These are phyloP conservation scores for Obba rivulosa DNA, from an alignment of 768 basidiomycete species.

Conservation along the genomic window DNA sequence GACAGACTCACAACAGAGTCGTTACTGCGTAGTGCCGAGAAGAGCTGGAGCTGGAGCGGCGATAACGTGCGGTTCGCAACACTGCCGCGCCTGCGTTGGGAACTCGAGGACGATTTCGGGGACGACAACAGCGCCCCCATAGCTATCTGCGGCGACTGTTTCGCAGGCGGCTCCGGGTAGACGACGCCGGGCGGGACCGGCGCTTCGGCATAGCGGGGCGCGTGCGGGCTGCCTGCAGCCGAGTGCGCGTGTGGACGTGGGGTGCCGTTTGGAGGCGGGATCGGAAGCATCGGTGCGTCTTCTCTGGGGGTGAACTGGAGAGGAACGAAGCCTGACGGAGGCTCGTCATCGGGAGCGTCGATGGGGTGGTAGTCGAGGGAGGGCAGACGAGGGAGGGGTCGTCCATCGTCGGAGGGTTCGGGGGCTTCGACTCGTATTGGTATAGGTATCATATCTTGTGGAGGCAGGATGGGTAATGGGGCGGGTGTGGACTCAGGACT, in stretches of 20 bases:
- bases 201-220: constrained; percentile 10
- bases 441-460: constrained; percentile 8
- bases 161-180: constrained; percentile 10
- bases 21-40: constrained; percentile 5
- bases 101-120: background rate
- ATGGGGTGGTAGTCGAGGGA: background rate
- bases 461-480: constrained; percentile 8
- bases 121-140: background rate
- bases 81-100: background rate
- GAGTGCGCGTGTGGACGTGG: constrained; percentile 9
- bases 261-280: background rate
- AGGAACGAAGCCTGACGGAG: constrained; percentile 13
- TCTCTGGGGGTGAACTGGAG: background rate
- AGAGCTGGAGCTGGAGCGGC: constrained; percentile 7
- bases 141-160: background rate
- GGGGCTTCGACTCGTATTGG: constrained; percentile 7
- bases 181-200: constrained; percentile 10
- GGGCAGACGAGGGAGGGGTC: constrained; percentile 5
- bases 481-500: constrained; percentile 23
- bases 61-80: background rate
- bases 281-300: background rate
- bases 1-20: too few relatives aligned
- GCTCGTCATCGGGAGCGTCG: constrained; percentile 1
- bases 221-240: constrained; percentile 5
- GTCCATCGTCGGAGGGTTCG: background rate